Evolutionary conservation across 108 stramenopile species (phyloP).

Genomic region (Pseudonitzschia pungens): DNA sequence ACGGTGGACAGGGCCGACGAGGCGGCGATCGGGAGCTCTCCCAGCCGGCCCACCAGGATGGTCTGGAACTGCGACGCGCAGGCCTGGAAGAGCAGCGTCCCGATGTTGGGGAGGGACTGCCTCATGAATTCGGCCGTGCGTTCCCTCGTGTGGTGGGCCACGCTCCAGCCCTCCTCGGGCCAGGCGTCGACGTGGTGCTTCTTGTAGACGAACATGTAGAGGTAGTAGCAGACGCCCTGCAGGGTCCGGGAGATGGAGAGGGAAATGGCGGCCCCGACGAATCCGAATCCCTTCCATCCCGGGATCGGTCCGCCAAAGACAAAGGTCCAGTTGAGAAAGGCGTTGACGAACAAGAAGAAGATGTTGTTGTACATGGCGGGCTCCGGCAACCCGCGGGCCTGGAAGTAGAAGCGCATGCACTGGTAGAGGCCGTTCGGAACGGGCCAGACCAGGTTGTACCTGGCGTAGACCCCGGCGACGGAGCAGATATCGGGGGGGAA

Average conservation of each 20-base stretch:
- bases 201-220: slow-evolving; percentile 55
- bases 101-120: slow-evolving; percentile 51
- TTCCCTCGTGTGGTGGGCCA: slow-evolving; percentile 33
- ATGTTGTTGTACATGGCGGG: slow-evolving; percentile 62
- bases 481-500: slow-evolving; percentile 33
- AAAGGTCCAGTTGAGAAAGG: slow-evolving; percentile 48
- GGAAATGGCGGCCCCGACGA: slow-evolving; percentile 57
- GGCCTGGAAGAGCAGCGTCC: slow-evolving; percentile 45
- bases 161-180: slow-evolving; percentile 41
- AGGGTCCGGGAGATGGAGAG: slow-evolving; percentile 43
- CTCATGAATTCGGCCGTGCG: slow-evolving; percentile 49
- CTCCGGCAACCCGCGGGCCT: slow-evolving; percentile 42
- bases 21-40: slow-evolving; percentile 46
- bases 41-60: slow-evolving; percentile 46
- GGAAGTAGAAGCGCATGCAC: slow-evolving; percentile 58
- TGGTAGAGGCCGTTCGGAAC: slow-evolving; percentile 54
- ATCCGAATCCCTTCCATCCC: slow-evolving; percentile 47
- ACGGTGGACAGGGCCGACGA: slow-evolving; percentile 43
- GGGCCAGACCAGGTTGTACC: slow-evolving; percentile 52
- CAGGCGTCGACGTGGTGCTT: slow-evolving; percentile 42
- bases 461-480: slow-evolving; percentile 51
- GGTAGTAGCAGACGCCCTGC: slow-evolving; percentile 42
- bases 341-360: slow-evolving; percentile 44
- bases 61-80: slow-evolving; percentile 40
- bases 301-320: slow-evolving; percentile 50